These are phyloP conservation scores for Aphanomyces stellatus DNA, from an alignment of 352 stramenopile genomes.

Conservation along the genomic window DNA sequence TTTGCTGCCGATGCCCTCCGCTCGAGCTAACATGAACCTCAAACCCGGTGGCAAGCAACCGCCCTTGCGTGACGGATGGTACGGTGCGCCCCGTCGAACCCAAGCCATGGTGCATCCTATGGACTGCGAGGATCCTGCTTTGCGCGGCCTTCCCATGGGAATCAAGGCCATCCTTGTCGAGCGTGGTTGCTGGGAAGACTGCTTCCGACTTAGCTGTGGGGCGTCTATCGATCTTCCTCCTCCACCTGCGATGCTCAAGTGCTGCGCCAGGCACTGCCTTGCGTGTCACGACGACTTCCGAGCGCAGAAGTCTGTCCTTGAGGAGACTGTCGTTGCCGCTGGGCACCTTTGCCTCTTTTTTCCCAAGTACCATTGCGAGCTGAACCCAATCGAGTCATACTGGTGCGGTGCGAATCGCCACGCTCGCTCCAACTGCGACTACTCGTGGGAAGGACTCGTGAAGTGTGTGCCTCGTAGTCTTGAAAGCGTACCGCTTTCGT, in stretches of 20 bases:
- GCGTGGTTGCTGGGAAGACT: not conserved
- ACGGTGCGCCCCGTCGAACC: not conserved
- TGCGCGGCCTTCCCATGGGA: not conserved
- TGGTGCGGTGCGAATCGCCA: not conserved
- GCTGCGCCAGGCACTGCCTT: no score
- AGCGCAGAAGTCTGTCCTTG: not conserved
- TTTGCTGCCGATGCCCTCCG: not conserved
- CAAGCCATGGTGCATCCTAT: not conserved
- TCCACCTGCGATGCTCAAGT: no score
- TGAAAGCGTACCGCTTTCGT: not conserved
- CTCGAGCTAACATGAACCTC: not conserved
- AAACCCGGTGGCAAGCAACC: not conserved
- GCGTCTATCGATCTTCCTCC: no score
- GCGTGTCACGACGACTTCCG: not conserved
- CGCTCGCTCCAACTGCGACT: slow-evolving; percentile 1
- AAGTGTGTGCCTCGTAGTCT: not conserved
- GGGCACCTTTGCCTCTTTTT: no score
- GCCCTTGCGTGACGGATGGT: not conserved
- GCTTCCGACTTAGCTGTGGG: not conserved
- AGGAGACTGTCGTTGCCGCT: not conserved
- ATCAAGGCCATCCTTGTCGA: not conserved
- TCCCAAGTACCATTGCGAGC: no score
- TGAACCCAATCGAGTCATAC: no score
- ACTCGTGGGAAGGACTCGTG: not conserved
- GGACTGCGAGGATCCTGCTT: not conserved